phyloP scores from a whole-genome alignment of 83 land plant species.

The Picea abies region DNA sequence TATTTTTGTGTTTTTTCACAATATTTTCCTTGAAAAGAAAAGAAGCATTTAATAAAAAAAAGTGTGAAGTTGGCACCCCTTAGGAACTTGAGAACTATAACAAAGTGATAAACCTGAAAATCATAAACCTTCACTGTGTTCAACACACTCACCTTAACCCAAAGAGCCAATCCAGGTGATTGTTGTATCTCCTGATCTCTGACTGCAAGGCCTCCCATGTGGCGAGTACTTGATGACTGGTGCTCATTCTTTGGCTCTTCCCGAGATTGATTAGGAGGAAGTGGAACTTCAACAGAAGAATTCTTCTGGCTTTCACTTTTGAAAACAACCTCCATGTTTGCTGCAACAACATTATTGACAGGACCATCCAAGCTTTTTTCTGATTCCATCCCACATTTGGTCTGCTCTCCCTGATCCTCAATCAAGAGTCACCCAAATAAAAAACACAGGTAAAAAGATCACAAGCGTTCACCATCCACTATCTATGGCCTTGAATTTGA shows the following conservation, averaged over 20 bases:
- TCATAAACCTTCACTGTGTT: neutral
- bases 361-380: neutral
- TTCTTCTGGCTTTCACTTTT: neutral
- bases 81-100: neutral
- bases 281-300: neutral
- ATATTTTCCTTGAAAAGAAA: no score
- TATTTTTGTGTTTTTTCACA: no score
- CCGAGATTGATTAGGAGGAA: neutral
- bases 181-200: neutral
- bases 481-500: neutral
- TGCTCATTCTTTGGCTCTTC: neutral
- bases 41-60: neutral
- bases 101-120: neutral
- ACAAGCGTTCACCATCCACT: no score
- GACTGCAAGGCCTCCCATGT: neutral
- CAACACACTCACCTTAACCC: slow-evolving; percentile 16
- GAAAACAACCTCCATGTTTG: neutral
- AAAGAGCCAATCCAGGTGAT: neutral
- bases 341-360: neutral
- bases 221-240: neutral
- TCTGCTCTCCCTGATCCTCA: neutral
- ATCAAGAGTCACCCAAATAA: neutral
- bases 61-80: neutral
- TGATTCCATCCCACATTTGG: slow-evolving; percentile 3
- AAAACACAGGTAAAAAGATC: neutral